Evolutionary conservation across 2,329 filamentous ascomycete genomes (phyloP).

Genomic region (Hymenoscyphus occultus): DNA sequence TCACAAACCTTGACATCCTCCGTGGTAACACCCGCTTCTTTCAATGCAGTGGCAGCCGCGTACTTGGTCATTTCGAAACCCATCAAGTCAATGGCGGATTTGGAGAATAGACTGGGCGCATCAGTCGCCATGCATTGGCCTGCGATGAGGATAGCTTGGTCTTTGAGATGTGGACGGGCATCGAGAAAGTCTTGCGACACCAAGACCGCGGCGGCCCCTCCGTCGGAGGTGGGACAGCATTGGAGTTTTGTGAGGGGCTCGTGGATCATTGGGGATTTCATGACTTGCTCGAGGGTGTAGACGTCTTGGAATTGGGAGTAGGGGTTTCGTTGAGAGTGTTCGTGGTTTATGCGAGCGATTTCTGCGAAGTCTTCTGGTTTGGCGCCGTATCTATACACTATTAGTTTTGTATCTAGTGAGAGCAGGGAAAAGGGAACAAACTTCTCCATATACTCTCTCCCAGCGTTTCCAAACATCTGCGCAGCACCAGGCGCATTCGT

Average conservation of each 20-base stretch:
- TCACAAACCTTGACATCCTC: constrained; percentile 80
- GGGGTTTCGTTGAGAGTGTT: constrained; percentile 86
- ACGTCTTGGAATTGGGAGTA: constrained; percentile 97
- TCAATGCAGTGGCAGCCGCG: constrained; percentile 67
- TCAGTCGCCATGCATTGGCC: constrained; percentile 89
- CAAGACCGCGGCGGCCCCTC: constrained; percentile 81
- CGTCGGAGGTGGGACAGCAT: constrained; percentile 95
- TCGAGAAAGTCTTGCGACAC: constrained; percentile 88
- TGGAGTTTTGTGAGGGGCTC: constrained; percentile 94
- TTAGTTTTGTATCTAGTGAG: background rate
- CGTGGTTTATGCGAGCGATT: constrained; percentile 89
- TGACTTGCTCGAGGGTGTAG: constrained; percentile 81
- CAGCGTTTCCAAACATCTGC: constrained; percentile 95
- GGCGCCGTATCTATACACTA: constrained; percentile 66
- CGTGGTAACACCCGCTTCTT: constrained; percentile 67
- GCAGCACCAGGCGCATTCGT: constrained; percentile 82
- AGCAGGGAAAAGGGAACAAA: constrained; percentile 41
- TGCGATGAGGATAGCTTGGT: constrained; percentile 83
- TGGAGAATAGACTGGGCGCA: constrained; percentile 72
- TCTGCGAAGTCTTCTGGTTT: constrained; percentile 85
- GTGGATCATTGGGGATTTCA: constrained; percentile 73
- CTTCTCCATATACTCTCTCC: constrained; percentile 92
- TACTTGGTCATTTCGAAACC: constrained; percentile 80
- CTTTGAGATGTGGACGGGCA: constrained; percentile 74
- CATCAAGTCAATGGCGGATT: constrained; percentile 80